Evolutionary conservation across 257 asterid genomes (phyloP).

Genomic region (Petunia axillaris): DNA sequence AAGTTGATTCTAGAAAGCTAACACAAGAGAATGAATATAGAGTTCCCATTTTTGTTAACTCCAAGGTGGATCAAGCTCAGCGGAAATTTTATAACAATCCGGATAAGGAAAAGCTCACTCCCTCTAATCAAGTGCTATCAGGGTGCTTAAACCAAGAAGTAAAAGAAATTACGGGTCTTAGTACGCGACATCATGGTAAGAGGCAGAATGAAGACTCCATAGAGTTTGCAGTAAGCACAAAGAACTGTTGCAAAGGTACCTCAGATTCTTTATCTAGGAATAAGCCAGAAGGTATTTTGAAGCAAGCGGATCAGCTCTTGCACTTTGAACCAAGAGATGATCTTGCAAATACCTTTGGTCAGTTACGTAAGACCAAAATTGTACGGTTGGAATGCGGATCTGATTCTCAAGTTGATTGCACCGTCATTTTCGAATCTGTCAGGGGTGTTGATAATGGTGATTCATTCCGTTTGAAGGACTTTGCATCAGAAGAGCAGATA

Average conservation of each 20-base stretch:
- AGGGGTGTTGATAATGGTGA: constrained; percentile 32
- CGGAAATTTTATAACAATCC: constrained; percentile 23
- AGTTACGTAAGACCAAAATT: constrained; percentile 34
- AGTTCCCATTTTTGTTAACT: constrained; percentile 62
- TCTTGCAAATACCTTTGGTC: constrained; percentile 29
- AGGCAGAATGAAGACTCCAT: constrained; percentile 35
- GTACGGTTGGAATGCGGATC: constrained; percentile 35
- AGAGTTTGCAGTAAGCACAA: constrained; percentile 32
- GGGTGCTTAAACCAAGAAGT: constrained; percentile 35
- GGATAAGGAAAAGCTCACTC: constrained; percentile 36
- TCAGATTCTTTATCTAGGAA: constrained; percentile 38
- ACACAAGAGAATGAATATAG: constrained; percentile 66
- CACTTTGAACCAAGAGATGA: constrained; percentile 37
- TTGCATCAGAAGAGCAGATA: constrained; percentile 35
- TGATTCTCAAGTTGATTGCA: constrained; percentile 34
- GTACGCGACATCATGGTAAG: constrained; percentile 35
- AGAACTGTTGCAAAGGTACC: constrained; percentile 31
- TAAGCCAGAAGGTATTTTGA: constrained; percentile 31
- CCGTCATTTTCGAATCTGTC: constrained; percentile 27
- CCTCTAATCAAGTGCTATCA: constrained; percentile 34
- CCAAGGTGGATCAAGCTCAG: constrained; percentile 42
- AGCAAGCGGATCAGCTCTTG: constrained; percentile 34
- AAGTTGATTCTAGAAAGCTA: constrained; percentile 47
- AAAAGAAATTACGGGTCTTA: constrained; percentile 21
- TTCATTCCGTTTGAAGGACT: constrained; percentile 32